Conservation (phyloP, 148 eudicot species). For the Bassia scoparia region DNA sequence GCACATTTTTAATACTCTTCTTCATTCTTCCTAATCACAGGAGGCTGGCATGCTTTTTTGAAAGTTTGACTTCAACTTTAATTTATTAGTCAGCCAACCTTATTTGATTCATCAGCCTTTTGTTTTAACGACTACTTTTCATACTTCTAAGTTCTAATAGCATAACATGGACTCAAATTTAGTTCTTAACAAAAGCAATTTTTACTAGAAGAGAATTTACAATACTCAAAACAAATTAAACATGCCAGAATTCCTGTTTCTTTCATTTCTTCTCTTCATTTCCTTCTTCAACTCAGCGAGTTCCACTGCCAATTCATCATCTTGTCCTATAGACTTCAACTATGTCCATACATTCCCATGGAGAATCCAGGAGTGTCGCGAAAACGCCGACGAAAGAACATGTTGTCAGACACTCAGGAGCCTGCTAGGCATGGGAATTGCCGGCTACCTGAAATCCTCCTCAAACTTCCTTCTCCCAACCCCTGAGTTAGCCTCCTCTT, state of each 20-base stretch:
- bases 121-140: neutral
- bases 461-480: constrained; percentile 51
- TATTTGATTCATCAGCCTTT: constrained; percentile 14
- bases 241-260: constrained; percentile 15
- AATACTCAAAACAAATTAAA: neutral
- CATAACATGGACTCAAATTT: neutral
- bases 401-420: constrained; percentile 60
- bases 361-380: constrained; percentile 41
- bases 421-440: constrained; percentile 53
- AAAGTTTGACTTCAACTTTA: constrained; percentile 36
- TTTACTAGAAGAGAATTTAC: neutral
- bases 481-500: constrained; percentile 37
- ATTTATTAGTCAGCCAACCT: constrained; percentile 38
- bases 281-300: constrained; percentile 15
- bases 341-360: constrained; percentile 58
- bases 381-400: constrained; percentile 18
- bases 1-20: too few relatives aligned
- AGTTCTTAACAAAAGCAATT: neutral
- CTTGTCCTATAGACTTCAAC: constrained; percentile 53
- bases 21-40: neutral
- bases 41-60: constrained; percentile 14
- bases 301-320: constrained; percentile 18
- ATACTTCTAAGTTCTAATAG: neutral
- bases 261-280: constrained; percentile 23
- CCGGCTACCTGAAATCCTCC: constrained; percentile 45